Evolutionary conservation across 1,284 basidiomycete genomes (phyloP).

Genomic region (Xerocomus minutiporus): DNA sequence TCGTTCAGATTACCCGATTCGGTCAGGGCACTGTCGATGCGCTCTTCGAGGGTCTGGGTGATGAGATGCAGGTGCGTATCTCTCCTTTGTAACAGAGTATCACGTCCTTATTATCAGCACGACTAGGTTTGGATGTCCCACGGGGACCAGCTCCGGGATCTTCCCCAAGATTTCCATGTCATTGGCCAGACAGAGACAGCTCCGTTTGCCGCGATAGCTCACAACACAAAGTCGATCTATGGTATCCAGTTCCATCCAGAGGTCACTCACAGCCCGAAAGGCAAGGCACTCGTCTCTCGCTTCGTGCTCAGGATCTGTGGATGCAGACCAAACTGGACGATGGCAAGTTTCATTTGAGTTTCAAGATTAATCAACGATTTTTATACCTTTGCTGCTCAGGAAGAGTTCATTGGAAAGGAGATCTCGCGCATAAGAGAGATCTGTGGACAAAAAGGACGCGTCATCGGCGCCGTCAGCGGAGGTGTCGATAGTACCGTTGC

Average conservation of each 20-base stretch:
- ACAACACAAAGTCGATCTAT: conserved; percentile 86
- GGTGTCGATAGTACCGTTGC: conserved; percentile 98
- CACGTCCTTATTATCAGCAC: too few species aligned
- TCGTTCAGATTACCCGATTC: conserved; percentile 71
- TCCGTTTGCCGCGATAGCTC: conserved; percentile 92
- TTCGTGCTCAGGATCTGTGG: conserved; percentile 87
- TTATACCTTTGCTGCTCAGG: conserved; percentile 41
- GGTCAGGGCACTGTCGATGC: conserved; percentile 63
- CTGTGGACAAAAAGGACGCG: conserved; percentile 91
- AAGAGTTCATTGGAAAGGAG: conserved; percentile 98
- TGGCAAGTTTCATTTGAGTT: conserved; percentile 53
- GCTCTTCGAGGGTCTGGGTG: conserved; percentile 81
- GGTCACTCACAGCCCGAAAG: conserved; percentile 91
- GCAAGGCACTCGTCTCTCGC: conserved; percentile 86
- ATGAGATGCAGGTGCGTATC: conserved; percentile 69
- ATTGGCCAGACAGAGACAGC: conserved; percentile 87
- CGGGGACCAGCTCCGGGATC: conserved; percentile 86
- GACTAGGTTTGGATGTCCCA: conserved; percentile 99
- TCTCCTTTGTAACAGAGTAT: background rate
- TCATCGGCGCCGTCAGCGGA: conserved; percentile 96
- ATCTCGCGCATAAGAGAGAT: conserved; percentile 92
- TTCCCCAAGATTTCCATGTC: conserved; percentile 83
- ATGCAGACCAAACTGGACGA: conserved; percentile 88
- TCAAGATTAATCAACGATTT: conserved; percentile 1
- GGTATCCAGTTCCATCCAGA: conserved; percentile 99